Conservation (phyloP, 2,329 filamentous ascomycete genomes). For the Xylariaceae sp. region DNA sequence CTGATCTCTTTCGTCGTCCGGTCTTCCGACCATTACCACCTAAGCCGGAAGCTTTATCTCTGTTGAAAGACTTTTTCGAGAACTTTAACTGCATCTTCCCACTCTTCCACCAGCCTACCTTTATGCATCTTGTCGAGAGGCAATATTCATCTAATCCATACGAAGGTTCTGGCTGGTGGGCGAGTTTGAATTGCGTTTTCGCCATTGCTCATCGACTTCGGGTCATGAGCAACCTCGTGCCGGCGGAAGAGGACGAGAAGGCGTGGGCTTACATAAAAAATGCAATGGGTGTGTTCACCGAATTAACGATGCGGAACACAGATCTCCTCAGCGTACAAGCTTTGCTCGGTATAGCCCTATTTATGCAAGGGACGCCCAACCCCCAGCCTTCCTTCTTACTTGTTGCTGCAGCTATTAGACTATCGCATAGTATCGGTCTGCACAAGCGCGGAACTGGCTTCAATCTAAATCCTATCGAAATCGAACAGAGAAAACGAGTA, state of each 20-base stretch:
- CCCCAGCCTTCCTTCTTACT: conserved; percentile 93
- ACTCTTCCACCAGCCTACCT: conserved; percentile 95
- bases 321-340: conserved; percentile 95
- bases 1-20: conserved; percentile 85
- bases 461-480: conserved; percentile 90
- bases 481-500: conserved; percentile 79
- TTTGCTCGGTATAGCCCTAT: conserved; percentile 88
- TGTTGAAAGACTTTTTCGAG: conserved; percentile 93
- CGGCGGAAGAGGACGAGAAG: conserved; percentile 89
- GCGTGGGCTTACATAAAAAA: conserved; percentile 98
- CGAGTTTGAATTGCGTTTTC: conserved; percentile 89
- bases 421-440: conserved; percentile 92
- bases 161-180: conserved; percentile 97
- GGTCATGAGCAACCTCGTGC: conserved; percentile 93
- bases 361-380: conserved; percentile 95
- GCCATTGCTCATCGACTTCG: conserved; percentile 92
- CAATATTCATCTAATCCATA: conserved; percentile 95
- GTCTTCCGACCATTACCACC: conserved; percentile 84
- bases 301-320: conserved; percentile 94
- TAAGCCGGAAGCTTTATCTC: conserved; percentile 84
- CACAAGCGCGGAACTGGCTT: conserved; percentile 94
- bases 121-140: conserved; percentile 94
- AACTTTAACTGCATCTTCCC: conserved; percentile 99
- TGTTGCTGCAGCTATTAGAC: conserved; percentile 85
- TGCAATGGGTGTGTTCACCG: conserved; percentile 88